These are phyloP conservation scores for Misopates orontium DNA, from an alignment of 257 asterid species.

Conservation along the genomic window DNA sequence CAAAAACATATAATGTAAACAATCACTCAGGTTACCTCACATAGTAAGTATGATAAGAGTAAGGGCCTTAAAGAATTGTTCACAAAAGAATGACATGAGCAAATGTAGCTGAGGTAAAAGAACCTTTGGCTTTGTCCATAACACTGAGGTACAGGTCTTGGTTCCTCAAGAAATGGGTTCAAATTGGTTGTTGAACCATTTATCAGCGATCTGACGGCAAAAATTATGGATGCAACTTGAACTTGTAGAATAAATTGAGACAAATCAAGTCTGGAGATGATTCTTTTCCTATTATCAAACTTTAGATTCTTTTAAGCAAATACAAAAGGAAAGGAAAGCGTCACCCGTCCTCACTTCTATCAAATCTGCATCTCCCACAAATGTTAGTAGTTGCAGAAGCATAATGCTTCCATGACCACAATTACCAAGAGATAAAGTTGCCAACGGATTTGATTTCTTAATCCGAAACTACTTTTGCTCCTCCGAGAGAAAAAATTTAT, in stretches of 20 bases:
- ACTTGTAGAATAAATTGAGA: background rate
- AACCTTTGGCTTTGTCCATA: background rate
- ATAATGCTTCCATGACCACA: background rate
- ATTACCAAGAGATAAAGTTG: background rate
- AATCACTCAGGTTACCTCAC: background rate
- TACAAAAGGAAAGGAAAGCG: background rate
- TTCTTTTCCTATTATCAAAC: background rate
- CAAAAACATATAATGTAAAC: slow-evolving; percentile 7
- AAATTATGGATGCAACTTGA: background rate
- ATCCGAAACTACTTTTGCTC: background rate
- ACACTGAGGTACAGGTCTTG: background rate
- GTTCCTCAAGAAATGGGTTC: background rate
- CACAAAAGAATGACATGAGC: background rate
- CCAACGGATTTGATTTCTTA: background rate
- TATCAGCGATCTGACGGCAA: background rate
- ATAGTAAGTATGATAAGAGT: background rate
- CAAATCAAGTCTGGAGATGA: background rate
- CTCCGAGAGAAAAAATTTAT: background rate
- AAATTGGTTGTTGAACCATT: background rate
- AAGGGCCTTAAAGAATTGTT: background rate
- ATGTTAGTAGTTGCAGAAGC: background rate
- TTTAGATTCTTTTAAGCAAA: background rate
- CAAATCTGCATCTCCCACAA: background rate
- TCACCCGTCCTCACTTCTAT: background rate
- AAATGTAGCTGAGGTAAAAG: background rate